phyloP scores from a whole-genome alignment of 768 basidiomycete genomes.

The Obba rivulosa region DNA sequence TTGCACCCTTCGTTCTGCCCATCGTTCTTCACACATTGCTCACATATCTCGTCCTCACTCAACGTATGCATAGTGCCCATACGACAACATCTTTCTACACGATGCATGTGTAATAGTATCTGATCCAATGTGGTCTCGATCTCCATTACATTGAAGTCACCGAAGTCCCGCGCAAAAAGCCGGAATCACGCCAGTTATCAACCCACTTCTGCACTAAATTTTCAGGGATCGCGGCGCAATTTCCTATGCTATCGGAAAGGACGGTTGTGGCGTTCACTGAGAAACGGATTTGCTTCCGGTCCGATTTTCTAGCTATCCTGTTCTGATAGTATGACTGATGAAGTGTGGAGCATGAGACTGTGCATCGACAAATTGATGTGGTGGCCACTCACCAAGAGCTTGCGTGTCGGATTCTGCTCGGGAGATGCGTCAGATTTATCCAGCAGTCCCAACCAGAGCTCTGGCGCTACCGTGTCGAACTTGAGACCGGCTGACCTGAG shows the following conservation, averaged over 20 bases:
- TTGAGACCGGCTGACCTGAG: constrained; percentile 32
- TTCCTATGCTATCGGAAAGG: constrained; percentile 28
- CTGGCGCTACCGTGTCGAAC: constrained; percentile 32
- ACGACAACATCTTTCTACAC: no score
- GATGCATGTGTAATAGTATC: no score
- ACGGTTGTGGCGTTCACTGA: constrained; percentile 25
- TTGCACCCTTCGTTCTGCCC: no score
- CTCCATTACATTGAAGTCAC: no score
- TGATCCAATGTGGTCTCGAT: no score
- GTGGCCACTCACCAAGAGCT: constrained; percentile 28
- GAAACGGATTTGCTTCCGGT: constrained; percentile 31
- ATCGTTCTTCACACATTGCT: no score
- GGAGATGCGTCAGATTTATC: constrained; percentile 32
- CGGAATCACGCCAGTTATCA: constrained; percentile 33
- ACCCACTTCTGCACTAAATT: constrained; percentile 38
- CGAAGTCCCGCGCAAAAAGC: constrained; percentile 24
- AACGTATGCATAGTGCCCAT: no score
- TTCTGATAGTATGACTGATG: constrained; percentile 31
- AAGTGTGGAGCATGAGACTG: constrained; percentile 5
- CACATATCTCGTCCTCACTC: no score
- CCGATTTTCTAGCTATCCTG: constrained; percentile 17
- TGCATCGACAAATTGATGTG: not conserved
- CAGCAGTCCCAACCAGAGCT: constrained; percentile 34
- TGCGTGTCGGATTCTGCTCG: constrained; percentile 36
- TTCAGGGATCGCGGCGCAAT: constrained; percentile 24